phyloP scores from a whole-genome alignment of 495 filamentous ascomycete genomes.

The Lasiosphaeris hirsuta region DNA sequence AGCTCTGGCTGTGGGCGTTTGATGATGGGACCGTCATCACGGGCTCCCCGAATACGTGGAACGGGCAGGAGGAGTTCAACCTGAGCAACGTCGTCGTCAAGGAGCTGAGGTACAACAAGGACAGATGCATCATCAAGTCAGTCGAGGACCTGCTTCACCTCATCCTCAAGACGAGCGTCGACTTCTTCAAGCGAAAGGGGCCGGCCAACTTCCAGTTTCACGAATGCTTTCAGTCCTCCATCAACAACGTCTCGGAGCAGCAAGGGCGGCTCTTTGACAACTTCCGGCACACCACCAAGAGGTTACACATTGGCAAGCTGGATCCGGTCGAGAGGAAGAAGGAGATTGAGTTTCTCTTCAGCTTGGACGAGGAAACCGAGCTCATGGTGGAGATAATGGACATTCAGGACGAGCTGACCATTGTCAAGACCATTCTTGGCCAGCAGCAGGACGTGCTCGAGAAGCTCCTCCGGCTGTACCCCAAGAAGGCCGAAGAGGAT shows the following conservation, averaged over 20 bases:
- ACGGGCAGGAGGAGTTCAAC: constrained; percentile 15
- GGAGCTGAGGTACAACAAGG: constrained; percentile 17
- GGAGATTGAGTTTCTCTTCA: constrained; percentile 17
- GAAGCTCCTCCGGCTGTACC: constrained; percentile 13
- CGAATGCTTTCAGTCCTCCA: constrained; percentile 22
- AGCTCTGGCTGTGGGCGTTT: constrained; percentile 21
- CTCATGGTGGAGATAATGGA: constrained; percentile 22
- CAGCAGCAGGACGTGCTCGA: constrained; percentile 15
- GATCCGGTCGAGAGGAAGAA: constrained; percentile 11
- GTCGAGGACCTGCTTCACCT: constrained; percentile 15
- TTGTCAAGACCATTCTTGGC: constrained; percentile 17
- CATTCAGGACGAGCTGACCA: constrained; percentile 22
- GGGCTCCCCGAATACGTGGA: constrained; percentile 16
- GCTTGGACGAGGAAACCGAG: constrained; percentile 17
- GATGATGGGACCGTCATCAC: constrained; percentile 19
- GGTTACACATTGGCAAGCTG: constrained; percentile 13
- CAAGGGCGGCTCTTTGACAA: constrained; percentile 13
- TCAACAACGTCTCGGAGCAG: constrained; percentile 19
- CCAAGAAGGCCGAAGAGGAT: constrained; percentile 12
- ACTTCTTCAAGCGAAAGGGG: constrained; percentile 21
- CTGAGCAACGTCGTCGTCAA: constrained; percentile 9
- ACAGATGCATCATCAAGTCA: constrained; percentile 16
- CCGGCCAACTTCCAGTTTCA: constrained; percentile 16
- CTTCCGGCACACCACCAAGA: constrained; percentile 14
- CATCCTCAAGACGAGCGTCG: constrained; percentile 18